Conservation (phyloP, 805 yeast genomes). For the Saccharomycopsis amapae region DNA sequence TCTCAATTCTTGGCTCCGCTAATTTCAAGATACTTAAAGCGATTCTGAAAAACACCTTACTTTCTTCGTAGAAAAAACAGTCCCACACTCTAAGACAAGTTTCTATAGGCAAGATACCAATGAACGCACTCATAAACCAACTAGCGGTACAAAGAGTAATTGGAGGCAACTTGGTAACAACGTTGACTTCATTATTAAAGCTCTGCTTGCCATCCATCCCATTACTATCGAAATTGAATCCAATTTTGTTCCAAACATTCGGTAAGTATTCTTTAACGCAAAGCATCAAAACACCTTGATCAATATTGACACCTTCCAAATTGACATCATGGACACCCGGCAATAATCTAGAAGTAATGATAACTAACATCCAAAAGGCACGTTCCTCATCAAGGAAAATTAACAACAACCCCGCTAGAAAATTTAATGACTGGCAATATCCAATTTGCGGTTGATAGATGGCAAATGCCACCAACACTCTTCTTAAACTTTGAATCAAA, state of each 20-base stretch:
- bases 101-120: constrained; percentile 85
- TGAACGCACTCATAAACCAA: constrained; percentile 98
- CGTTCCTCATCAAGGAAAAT: constrained; percentile 84
- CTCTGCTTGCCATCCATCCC: constrained; percentile 15
- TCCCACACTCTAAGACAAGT: constrained; percentile 90
- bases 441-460: constrained; percentile 85
- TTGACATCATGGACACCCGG: constrained; percentile 90
- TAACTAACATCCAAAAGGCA: constrained; percentile 93
- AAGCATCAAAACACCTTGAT: constrained; percentile 89
- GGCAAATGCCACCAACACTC: constrained; percentile 80
- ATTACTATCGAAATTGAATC: constrained; percentile 21
- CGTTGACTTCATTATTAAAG: constrained; percentile 31
- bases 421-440: constrained; percentile 92
- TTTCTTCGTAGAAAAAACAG: constrained; percentile 85
- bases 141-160: constrained; percentile 89
- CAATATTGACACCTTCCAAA: constrained; percentile 89
- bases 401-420: constrained; percentile 79
- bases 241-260: constrained; percentile 57
- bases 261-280: constrained; percentile 83
- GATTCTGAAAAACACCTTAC: constrained; percentile 76
- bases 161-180: constrained; percentile 76
- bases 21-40: constrained; percentile 73
- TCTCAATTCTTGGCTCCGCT: constrained; percentile 56
- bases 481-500: constrained; percentile 61
- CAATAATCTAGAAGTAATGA: constrained; percentile 73